These are phyloP conservation scores for Xylaria sp. DNA, from an alignment of 2,329 filamentous ascomycete genomes.

Conservation along the genomic window DNA sequence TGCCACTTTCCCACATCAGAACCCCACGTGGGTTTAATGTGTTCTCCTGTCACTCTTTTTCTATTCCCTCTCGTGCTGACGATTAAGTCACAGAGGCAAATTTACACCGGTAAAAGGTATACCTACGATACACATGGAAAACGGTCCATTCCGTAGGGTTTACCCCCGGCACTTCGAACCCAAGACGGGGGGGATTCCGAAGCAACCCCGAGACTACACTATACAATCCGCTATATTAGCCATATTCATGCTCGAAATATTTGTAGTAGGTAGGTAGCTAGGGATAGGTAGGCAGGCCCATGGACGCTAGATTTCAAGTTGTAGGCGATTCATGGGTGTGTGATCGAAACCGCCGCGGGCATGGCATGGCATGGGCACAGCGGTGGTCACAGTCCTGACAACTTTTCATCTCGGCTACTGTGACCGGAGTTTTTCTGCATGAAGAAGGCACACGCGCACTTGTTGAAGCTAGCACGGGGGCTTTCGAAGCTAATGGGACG, in stretches of 20 bases:
- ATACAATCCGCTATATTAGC: neutral
- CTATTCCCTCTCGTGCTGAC: neutral
- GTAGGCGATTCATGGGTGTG: neutral
- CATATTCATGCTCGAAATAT: no score
- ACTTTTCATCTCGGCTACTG: neutral
- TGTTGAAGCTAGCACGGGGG: neutral
- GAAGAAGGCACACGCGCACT: neutral
- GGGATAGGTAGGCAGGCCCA: no score
- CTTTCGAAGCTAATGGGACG: no score
- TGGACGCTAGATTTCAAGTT: no score
- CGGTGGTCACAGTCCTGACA: neutral
- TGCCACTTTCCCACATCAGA: neutral
- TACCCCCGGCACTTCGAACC: neutral
- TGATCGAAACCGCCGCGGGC: neutral
- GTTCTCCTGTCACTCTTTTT: neutral
- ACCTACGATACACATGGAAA: neutral
- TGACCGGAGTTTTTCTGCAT: neutral
- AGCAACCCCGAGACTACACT: constrained; percentile 1
- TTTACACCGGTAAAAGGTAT: neutral
- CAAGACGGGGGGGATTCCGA: constrained; percentile 1
- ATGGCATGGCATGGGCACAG: neutral
- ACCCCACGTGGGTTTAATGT: neutral
- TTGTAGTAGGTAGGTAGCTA: neutral
- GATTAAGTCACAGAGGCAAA: neutral
- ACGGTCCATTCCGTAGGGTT: neutral